A percentile compares a stretch with the other conserved stretches of the same genome.
These are phyloP conservation scores for Malassezia restricta DNA, from an alignment of 1,284 basidiomycete genomes.

Conservation along the genomic window DNA sequence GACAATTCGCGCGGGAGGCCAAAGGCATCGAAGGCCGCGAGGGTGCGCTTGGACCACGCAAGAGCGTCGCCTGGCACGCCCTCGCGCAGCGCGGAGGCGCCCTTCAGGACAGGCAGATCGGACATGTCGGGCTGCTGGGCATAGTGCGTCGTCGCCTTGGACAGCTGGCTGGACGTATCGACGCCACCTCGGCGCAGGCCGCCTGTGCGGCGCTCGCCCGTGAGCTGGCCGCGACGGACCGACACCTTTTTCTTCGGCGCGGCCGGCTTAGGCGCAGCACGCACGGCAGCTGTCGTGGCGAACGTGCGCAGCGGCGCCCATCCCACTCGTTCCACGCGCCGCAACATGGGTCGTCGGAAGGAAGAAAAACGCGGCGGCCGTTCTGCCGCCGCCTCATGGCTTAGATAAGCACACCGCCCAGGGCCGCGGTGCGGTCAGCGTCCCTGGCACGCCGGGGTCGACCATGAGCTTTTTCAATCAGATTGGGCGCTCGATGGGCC, in stretches of 20 bases:
- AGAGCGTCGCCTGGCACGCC: conserved; percentile 20
- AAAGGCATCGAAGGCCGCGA: conserved; percentile 26
- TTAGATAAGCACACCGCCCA: too few relatives aligned
- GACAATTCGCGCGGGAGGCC: conserved; percentile 30
- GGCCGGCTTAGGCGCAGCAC: conserved; percentile 21
- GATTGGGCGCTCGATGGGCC: conserved; percentile 38
- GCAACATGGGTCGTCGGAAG: background rate
- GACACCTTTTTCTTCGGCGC: conserved; percentile 33
- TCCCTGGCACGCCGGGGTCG: too few relatives aligned
- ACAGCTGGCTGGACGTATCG: conserved; percentile 20
- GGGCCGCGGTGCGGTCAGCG: too few relatives aligned
- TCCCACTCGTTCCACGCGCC: background rate
- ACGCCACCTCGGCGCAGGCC: conserved; percentile 31
- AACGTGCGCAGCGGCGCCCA: background rate
- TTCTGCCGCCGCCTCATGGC: too few relatives aligned
- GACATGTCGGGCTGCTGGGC: conserved; percentile 28
- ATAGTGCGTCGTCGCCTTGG: conserved; percentile 25
- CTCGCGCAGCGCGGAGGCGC: conserved; percentile 19
- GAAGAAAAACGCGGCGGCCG: background rate
- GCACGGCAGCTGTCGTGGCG: background rate
- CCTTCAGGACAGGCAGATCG: conserved; percentile 21
- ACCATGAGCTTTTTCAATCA: conserved; percentile 39
- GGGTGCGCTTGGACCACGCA: conserved; percentile 23
- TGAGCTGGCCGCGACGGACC: conserved; percentile 26
- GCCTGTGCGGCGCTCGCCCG: conserved; percentile 27